These are phyloP conservation scores for Eucalyptus sp. DNA, from an alignment of 345 rosid species.

Conservation along the genomic window DNA sequence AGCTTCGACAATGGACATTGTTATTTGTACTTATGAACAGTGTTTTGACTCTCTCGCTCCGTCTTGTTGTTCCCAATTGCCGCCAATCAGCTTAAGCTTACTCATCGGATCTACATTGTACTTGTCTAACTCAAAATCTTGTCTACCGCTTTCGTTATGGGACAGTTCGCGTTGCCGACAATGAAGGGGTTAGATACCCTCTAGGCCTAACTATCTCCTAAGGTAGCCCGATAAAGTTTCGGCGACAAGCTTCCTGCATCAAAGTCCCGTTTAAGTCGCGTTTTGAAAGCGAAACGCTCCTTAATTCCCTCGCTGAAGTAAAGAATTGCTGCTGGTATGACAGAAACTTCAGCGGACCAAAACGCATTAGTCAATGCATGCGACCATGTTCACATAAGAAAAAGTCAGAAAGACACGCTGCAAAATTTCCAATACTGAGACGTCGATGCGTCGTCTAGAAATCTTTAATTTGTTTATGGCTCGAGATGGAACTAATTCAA, in stretches of 20 bases:
- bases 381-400: background rate
- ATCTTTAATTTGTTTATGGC: too few species aligned
- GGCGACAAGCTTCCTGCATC: too few species aligned
- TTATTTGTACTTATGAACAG: background rate
- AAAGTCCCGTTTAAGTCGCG: too few species aligned
- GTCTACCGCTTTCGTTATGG: background rate
- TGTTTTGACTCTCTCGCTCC: background rate
- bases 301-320: background rate
- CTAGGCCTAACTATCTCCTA: background rate
- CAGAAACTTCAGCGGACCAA: background rate
- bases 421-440: too few species aligned
- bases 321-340: background rate
- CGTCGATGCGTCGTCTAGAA: too few species aligned
- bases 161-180: background rate
- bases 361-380: background rate
- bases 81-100: too few species aligned
- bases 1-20: background rate
- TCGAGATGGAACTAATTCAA: too few species aligned
- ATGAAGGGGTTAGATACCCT: background rate
- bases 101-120: background rate
- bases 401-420: too few species aligned
- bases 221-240: background rate
- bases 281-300: background rate
- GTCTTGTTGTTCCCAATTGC: background rate
- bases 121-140: background rate